Evolutionary conservation across 139 green algal species (phyloP).

Genomic region (Desmodesmus armatus): DNA sequence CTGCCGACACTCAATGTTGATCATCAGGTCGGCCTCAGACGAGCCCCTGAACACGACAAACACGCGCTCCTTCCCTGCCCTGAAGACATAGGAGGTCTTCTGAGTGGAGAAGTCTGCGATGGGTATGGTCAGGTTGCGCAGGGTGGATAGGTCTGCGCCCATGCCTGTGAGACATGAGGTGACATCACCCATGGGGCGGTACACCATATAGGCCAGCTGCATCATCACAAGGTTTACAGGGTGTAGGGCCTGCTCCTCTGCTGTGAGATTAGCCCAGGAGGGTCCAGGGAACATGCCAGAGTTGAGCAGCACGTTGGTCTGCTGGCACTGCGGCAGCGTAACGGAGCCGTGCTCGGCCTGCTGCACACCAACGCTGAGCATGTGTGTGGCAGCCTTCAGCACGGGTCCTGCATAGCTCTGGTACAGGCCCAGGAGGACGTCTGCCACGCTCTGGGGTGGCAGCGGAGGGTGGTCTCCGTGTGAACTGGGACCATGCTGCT

Average conservation of each 20-base stretch:
- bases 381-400: too few relatives aligned
- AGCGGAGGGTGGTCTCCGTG: too few relatives aligned
- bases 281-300: not conserved
- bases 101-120: not conserved
- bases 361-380: too few relatives aligned
- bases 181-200: not conserved
- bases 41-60: not conserved
- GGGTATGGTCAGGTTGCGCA: not conserved
- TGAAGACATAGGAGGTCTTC: not conserved
- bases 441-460: too few relatives aligned
- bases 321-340: not conserved
- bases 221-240: slow-evolving; percentile 37
- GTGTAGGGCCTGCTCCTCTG: not conserved
- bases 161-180: not conserved
- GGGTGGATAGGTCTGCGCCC: not conserved
- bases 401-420: too few relatives aligned
- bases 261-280: not conserved
- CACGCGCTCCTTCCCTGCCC: slow-evolving; percentile 1
- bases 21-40: not conserved
- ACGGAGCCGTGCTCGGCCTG: too few relatives aligned
- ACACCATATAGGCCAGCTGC: not conserved
- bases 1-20: slow-evolving; percentile 24
- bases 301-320: slow-evolving; percentile 9
- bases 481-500: too few relatives aligned
- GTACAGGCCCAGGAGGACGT: too few relatives aligned